A percentile compares a stretch with the other conserved stretches of the same genome.
These are phyloP conservation scores for Phytophthora meadii DNA, from an alignment of 352 stramenopile species.

Conservation along the genomic window DNA sequence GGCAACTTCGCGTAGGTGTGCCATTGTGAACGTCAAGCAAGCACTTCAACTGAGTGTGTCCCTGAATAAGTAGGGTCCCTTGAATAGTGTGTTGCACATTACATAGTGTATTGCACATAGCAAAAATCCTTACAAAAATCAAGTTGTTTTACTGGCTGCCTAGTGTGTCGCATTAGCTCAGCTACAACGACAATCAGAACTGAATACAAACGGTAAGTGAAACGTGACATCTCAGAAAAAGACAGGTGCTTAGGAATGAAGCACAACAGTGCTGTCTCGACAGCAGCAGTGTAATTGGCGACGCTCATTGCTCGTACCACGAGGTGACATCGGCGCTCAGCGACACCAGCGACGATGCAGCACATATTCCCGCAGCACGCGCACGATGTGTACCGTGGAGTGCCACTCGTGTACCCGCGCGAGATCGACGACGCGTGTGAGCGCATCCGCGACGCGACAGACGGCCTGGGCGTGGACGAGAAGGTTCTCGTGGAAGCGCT, in stretches of 20 bases:
- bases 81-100: neutral
- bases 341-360: constrained; percentile 32
- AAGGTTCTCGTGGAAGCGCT: constrained; percentile 61
- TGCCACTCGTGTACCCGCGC: constrained; percentile 44
- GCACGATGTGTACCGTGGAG: constrained; percentile 45
- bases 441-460: constrained; percentile 65
- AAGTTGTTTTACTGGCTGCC: neutral
- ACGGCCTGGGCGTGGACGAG: constrained; percentile 78
- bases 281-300: neutral
- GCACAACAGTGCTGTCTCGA: too few species aligned
- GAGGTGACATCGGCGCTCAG: neutral
- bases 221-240: too few species aligned
- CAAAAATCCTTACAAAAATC: constrained; percentile 9
- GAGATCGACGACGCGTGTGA: constrained; percentile 65
- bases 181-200: too few species aligned
- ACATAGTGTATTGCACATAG: neutral
- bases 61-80: too few species aligned
- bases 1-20: constrained; percentile 40
- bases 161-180: too few species aligned
- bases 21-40: neutral
- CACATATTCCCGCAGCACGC: constrained; percentile 46
- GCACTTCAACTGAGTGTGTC: too few species aligned
- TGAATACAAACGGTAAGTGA: too few species aligned
- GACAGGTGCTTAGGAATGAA: too few species aligned
- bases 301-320: neutral